phyloP scores from a whole-genome alignment of 108 stramenopile species.

The Nannochloropsis gaditana region DNA sequence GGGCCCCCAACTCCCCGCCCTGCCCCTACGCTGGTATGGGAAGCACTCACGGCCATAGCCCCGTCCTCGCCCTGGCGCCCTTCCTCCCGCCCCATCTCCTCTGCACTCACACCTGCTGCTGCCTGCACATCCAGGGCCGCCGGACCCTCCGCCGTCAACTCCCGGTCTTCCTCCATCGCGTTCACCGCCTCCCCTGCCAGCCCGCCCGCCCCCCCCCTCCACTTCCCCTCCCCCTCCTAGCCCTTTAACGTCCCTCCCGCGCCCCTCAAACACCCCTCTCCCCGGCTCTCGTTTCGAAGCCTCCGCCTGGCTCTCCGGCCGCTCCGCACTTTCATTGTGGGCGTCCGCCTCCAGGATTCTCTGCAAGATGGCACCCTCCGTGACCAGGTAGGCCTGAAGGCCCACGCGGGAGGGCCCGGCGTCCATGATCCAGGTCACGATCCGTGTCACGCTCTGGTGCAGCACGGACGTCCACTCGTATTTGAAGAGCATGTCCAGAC shows the following conservation, averaged over 20 bases:
- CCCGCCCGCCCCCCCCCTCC: conserved; percentile 22
- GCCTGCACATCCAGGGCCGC: neutral
- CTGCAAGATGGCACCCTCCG: conserved; percentile 66
- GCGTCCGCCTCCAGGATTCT: conserved; percentile 64
- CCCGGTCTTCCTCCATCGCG: conserved; percentile 43
- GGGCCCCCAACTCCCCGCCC: too few species aligned
- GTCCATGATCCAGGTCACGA: conserved; percentile 81
- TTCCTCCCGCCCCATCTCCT: conserved; percentile 59
- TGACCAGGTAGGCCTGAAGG: conserved; percentile 76
- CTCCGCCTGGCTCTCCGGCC: conserved; percentile 52
- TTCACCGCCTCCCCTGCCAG: conserved; percentile 45
- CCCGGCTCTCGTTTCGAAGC: neutral
- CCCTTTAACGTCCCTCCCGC: conserved; percentile 26
- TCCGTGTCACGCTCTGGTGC: conserved; percentile 83
- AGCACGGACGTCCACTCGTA: conserved; percentile 90
- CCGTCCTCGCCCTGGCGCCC: conserved; percentile 32
- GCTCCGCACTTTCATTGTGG: conserved; percentile 42
- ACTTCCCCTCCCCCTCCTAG: conserved; percentile 25
- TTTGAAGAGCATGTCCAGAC: conserved; percentile 83
- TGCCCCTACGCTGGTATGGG: too few species aligned
- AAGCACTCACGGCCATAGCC: neutral
- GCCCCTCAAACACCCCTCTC: conserved; percentile 16
- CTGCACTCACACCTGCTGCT: conserved; percentile 44
- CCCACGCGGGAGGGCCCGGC: conserved; percentile 62
- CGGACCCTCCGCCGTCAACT: neutral